Base-by-base conservation (phyloP, 2,329 filamentous ascomycete species). In the Epichloe uncinata region DNA sequence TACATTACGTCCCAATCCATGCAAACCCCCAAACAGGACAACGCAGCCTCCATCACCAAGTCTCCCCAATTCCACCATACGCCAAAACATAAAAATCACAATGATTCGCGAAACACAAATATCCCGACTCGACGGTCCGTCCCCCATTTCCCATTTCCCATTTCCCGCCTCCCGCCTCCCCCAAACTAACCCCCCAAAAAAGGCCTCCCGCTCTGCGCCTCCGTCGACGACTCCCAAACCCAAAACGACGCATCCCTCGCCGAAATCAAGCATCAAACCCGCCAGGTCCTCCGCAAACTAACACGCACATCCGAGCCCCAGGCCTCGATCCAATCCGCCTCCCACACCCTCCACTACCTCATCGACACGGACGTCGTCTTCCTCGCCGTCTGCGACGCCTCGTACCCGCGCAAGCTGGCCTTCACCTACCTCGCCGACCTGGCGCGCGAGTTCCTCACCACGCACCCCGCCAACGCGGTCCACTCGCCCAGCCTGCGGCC, bases 381-480 rank as follows among this genome's bases (percentile, higher is more conserved):
- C 74, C 77, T 97, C 60, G 89, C 86, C 74, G 91, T 98, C 69
- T 90, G 87, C 74, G 90, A 96, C 68, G 78, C 81, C 51, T 87
- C 87, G 50, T 98, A 97, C 74, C 91, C 93, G 52, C 91, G 93
- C 69, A 97, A 98, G 71, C 85, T 98, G 45, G 91, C 94, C 63
- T 95, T 98, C 70, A 96, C 91, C 54, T 98, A 97, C 77, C 88
- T 98, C 53, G 82, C 87, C 60, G 93, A 98, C 73, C 79, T 98
- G 49, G 79, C 86, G 52, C 79, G 81, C 66, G 93, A 98, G 73
- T 98, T 98, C 75, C 82, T 82, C 55, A 90, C 82, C 56, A 89
- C 84, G 51, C 94, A 98, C 74, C 78, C 82, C 45, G 65, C 78
- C 16, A 64, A 75, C 50, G 85, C 93, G 69, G 83, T 95, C 58